phyloP scores from a whole-genome alignment of 2,329 filamentous ascomycete genomes.

The Aspergillus persii region DNA sequence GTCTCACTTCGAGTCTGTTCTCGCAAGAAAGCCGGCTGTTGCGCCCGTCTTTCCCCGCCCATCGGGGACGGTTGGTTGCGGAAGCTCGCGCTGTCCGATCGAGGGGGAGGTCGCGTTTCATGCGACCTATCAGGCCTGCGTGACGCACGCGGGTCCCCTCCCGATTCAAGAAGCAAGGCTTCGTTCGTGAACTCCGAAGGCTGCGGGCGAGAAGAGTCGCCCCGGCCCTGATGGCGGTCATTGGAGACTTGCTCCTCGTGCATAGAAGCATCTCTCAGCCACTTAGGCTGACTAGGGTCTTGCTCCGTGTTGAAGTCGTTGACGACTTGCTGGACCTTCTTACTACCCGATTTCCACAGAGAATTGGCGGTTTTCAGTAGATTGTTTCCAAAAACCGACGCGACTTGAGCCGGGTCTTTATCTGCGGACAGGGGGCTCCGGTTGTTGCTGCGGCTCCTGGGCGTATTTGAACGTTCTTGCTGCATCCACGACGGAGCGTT shows the following conservation, averaged over 20 bases:
- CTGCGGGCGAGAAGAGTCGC: slow-evolving; percentile 16
- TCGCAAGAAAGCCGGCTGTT: slow-evolving; percentile 58
- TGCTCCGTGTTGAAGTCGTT: slow-evolving; percentile 74
- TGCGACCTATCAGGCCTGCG: slow-evolving; percentile 27
- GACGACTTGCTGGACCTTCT: slow-evolving; percentile 87
- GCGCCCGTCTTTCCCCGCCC: slow-evolving; percentile 22
- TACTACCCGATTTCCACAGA: slow-evolving; percentile 91
- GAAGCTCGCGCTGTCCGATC: slow-evolving; percentile 17
- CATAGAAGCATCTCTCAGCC: slow-evolving; percentile 75
- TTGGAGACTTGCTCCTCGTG: slow-evolving; percentile 22
- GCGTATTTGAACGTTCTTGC: slow-evolving; percentile 40
- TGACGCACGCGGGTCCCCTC: slow-evolving; percentile 23
- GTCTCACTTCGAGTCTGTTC: slow-evolving; percentile 36
- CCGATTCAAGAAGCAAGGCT: slow-evolving; percentile 36
- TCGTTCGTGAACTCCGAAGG: slow-evolving; percentile 58
- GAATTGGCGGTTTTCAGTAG: slow-evolving; percentile 93
- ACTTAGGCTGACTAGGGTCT: slow-evolving; percentile 82
- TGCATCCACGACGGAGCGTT: slow-evolving; percentile 62
- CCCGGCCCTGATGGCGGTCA: slow-evolving; percentile 21
- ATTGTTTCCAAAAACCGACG: slow-evolving; percentile 76
- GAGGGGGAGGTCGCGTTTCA: slow-evolving; percentile 18
- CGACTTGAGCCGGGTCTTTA: slow-evolving; percentile 74
- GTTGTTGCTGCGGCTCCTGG: slow-evolving; percentile 28
- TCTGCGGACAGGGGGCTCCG: slow-evolving; percentile 52
- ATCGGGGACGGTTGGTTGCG: slow-evolving; percentile 22